Evolutionary conservation across 306 rosid genomes (phyloP).

Genomic region (Gastrolobium bilobum): DNA sequence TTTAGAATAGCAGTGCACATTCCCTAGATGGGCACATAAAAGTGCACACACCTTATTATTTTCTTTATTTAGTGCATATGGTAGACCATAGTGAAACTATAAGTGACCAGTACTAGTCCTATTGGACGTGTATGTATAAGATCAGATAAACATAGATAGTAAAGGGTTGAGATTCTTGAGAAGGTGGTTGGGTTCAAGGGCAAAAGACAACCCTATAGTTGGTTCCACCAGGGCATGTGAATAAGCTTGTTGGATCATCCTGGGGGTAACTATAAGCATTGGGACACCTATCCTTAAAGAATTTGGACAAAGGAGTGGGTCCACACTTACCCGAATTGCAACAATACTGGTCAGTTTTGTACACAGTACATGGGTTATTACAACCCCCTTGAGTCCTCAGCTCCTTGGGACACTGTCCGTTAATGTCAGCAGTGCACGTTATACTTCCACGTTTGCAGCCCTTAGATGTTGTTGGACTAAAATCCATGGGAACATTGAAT

Average conservation of each 20-base stretch:
- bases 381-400: slow-evolving; percentile 60
- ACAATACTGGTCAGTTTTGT: slow-evolving; percentile 49
- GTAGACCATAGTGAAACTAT: too few species aligned
- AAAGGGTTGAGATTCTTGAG: too few species aligned
- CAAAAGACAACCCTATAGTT: slow-evolving; percentile 58
- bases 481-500: slow-evolving; percentile 60
- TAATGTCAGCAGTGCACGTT: slow-evolving; percentile 53
- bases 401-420: slow-evolving; percentile 55
- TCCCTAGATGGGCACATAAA: too few species aligned
- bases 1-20: too few species aligned
- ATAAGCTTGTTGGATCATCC: slow-evolving; percentile 54
- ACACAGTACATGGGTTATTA: slow-evolving; percentile 59
- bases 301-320: slow-evolving; percentile 46
- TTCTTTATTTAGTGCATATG: too few species aligned
- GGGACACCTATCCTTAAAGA: slow-evolving; percentile 53
- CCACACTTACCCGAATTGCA: slow-evolving; percentile 48
- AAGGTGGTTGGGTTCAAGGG: slow-evolving; percentile 28
- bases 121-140: too few species aligned
- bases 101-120: too few species aligned
- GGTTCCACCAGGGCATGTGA: slow-evolving; percentile 53
- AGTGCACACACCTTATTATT: too few species aligned
- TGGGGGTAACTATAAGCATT: slow-evolving; percentile 57
- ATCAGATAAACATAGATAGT: too few species aligned
- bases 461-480: slow-evolving; percentile 47
- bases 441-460: slow-evolving; percentile 47